A percentile compares a stretch with the other conserved stretches of the same genome.
Evolutionary conservation across 129 eudicot species (phyloP).

Genomic region (Cynara cardunculus): DNA sequence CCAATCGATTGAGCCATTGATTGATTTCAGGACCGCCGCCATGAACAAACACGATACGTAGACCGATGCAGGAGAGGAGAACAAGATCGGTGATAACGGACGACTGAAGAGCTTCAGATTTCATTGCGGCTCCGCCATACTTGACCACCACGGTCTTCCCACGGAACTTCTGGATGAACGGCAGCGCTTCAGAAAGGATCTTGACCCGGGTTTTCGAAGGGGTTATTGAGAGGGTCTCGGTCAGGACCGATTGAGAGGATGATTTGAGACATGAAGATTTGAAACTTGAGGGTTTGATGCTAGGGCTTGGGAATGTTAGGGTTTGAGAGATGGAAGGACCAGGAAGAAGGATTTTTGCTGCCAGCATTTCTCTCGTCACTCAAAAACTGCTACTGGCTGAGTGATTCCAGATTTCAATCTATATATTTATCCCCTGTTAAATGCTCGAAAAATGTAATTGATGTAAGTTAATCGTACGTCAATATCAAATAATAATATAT

Average conservation of each 20-base stretch:
- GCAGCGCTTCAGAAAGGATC: constrained; percentile 87
- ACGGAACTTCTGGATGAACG: constrained; percentile 79
- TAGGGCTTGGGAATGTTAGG: constrained; percentile 17
- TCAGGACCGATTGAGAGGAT: constrained; percentile 23
- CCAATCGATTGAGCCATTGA: constrained; percentile 62
- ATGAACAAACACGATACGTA: constrained; percentile 80
- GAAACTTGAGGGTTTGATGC: constrained; percentile 1
- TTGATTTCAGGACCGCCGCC: constrained; percentile 99
- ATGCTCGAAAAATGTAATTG: no score
- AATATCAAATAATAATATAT: no score
- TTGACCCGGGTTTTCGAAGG: constrained; percentile 64
- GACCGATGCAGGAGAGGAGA: constrained; percentile 81
- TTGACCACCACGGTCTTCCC: constrained; percentile 88
- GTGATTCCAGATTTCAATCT: neutral
- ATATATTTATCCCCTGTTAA: no score
- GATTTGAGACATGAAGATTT: constrained; percentile 26
- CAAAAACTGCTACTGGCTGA: neutral
- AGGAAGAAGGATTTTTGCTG: constrained; percentile 36
- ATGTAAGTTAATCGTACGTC: no score
- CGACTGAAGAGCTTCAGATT: constrained; percentile 68
- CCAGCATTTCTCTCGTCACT: constrained; percentile 14
- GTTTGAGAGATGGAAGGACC: constrained; percentile 21
- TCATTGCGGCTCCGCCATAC: constrained; percentile 96
- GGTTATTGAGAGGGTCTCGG: constrained; percentile 40
- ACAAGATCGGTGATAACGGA: constrained; percentile 84